Evolutionary conservation across 2,329 filamentous ascomycete genomes (phyloP).

Genomic region (Colletotrichum gloeosporioides): DNA sequence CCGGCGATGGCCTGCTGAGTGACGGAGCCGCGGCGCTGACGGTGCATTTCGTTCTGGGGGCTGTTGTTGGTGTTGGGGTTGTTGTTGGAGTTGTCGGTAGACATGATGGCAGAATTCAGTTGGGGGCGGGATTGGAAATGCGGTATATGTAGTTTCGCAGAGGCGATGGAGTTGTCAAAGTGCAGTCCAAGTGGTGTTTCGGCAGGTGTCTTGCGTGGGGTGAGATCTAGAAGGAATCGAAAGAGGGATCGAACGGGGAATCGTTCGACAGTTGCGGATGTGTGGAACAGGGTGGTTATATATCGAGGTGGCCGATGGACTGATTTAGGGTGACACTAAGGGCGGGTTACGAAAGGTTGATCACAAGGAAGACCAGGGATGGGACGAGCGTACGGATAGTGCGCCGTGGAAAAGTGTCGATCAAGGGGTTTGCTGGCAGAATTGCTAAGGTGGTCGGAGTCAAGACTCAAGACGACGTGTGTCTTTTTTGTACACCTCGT

Average conservation of each 20-base stretch:
- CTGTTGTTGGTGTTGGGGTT: neutral
- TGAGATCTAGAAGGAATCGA: slow-evolving; percentile 19
- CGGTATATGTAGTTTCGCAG: slow-evolving; percentile 1
- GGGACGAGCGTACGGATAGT: slow-evolving; percentile 17
- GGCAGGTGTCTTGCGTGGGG: slow-evolving; percentile 9
- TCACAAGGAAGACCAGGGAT: slow-evolving; percentile 16
- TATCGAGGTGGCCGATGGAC: slow-evolving; percentile 19
- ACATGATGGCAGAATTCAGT: slow-evolving; percentile 11
- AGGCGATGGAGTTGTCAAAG: neutral
- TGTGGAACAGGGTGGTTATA: slow-evolving; percentile 17
- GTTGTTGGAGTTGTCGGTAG: slow-evolving; percentile 16
- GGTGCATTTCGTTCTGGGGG: slow-evolving; percentile 25
- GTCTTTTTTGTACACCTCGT: neutral
- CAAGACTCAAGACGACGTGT: slow-evolving; percentile 4
- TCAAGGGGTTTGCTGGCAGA: slow-evolving; percentile 22
- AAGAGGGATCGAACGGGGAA: slow-evolving; percentile 20
- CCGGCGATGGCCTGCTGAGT: slow-evolving; percentile 61
- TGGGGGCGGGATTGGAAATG: neutral
- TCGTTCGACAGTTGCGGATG: slow-evolving; percentile 14
- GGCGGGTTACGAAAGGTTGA: slow-evolving; percentile 15
- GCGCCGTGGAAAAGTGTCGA: slow-evolving; percentile 15
- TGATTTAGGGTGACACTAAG: slow-evolving; percentile 19
- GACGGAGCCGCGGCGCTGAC: slow-evolving; percentile 60
- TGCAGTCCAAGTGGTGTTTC: slow-evolving; percentile 4
- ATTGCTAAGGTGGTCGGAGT: neutral